These are phyloP conservation scores for Entamoeba invadens DNA, from an alignment of 208 protist species.

Conservation along the genomic window DNA sequence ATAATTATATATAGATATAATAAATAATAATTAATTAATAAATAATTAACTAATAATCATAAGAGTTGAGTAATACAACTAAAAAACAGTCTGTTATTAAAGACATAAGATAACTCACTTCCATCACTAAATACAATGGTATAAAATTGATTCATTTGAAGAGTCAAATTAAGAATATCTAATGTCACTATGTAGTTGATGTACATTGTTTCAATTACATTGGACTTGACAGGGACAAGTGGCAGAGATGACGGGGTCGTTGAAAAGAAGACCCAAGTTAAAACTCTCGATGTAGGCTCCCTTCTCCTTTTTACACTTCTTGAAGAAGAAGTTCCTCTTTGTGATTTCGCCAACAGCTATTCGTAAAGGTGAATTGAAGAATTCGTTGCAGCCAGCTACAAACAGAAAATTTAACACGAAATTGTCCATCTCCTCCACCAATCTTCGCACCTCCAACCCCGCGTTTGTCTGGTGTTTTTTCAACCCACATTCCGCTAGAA, in stretches of 20 bases:
- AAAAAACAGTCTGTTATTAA: no score
- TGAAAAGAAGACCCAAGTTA: background rate
- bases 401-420: background rate
- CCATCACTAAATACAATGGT: no score
- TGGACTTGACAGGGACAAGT: no score
- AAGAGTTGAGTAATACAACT: no score
- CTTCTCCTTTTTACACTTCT: background rate
- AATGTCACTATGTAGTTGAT: no score
- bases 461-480: background rate
- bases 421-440: background rate
- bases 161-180: no score
- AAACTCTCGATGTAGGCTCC: background rate
- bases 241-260: background rate
- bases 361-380: background rate
- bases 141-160: no score
- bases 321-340: background rate
- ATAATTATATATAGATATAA: no score
- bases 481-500: background rate
- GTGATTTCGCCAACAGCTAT: background rate
- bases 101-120: no score
- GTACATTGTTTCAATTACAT: no score
- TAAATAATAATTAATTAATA: background rate
- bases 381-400: background rate
- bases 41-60: no score
- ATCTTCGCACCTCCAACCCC: background rate